Conservation (phyloP, 2,329 filamentous ascomycete genomes). For the Fonsecaea nubica region DNA sequence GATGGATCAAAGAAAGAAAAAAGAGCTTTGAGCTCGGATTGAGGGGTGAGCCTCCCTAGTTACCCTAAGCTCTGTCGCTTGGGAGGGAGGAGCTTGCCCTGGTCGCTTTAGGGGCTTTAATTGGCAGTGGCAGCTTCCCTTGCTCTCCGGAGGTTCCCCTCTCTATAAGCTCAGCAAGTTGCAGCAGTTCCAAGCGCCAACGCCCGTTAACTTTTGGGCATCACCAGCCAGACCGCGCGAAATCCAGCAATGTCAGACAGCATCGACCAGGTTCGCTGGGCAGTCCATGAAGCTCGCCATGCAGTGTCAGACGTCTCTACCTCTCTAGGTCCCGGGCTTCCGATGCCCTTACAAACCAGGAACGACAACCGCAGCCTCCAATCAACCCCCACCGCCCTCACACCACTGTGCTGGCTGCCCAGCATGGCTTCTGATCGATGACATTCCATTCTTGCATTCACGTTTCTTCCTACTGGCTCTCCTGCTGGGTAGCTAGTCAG, state of each 20-base stretch:
- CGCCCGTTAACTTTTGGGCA: slow-evolving; percentile 15
- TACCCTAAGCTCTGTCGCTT: slow-evolving; percentile 15
- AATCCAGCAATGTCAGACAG: slow-evolving; percentile 6
- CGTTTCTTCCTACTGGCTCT: slow-evolving; percentile 12
- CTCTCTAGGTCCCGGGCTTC: not conserved
- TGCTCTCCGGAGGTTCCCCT: slow-evolving; percentile 7
- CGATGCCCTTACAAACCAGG: slow-evolving; percentile 4
- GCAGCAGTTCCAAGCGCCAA: slow-evolving; percentile 11
- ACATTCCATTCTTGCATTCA: slow-evolving; percentile 14
- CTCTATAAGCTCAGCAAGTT: slow-evolving; percentile 13
- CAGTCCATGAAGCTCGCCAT: not conserved
- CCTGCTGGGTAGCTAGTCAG: slow-evolving; percentile 18
- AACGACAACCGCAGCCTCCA: slow-evolving; percentile 9
- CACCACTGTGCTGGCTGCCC: slow-evolving; percentile 5
- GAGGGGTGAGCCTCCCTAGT: slow-evolving; percentile 5
- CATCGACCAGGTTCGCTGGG: not conserved
- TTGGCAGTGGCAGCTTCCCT: slow-evolving; percentile 18
- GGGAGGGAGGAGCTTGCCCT: slow-evolving; percentile 14
- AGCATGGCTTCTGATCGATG: slow-evolving; percentile 29
- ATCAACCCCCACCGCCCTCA: slow-evolving; percentile 13
- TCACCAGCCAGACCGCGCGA: not conserved
- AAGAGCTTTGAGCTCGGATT: slow-evolving; percentile 18
- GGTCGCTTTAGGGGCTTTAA: slow-evolving; percentile 17
- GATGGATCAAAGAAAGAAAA: slow-evolving; percentile 24
- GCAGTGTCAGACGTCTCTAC: not conserved